Percentiles rank a stretch among this genome's conserved stretches.
phyloP scores from a whole-genome alignment of 2,329 filamentous ascomycete genomes.

The Metarhizium album region DNA sequence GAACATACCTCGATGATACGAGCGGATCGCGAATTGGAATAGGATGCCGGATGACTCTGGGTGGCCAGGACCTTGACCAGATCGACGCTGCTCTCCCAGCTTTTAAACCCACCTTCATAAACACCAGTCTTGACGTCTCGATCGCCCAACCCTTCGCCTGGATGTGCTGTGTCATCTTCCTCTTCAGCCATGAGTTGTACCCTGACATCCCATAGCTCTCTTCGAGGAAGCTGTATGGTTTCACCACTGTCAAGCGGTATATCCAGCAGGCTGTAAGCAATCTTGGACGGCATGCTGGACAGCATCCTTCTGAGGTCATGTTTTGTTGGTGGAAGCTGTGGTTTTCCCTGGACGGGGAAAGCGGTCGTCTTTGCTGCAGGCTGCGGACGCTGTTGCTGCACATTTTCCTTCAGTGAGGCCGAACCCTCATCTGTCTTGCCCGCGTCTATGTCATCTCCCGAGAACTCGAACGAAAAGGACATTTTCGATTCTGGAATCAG shows the following conservation, averaged over 20 bases:
- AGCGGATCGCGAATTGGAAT: constrained; percentile 24
- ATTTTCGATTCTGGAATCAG: constrained; percentile 13
- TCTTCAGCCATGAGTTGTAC: constrained; percentile 72
- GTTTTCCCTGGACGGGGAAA: constrained; percentile 52
- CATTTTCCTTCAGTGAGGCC: constrained; percentile 7
- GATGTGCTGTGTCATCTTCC: constrained; percentile 29
- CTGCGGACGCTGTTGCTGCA: constrained; percentile 11
- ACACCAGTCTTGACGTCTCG: constrained; percentile 72
- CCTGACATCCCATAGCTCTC: constrained; percentile 72
- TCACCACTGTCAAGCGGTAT: constrained; percentile 47
- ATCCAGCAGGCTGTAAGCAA: constrained; percentile 54
- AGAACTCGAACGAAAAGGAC: constrained; percentile 51
- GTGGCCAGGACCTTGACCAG: constrained; percentile 56
- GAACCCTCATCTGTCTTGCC: constrained; percentile 1
- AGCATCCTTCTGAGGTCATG: constrained; percentile 43
- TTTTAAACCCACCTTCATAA: constrained; percentile 83
- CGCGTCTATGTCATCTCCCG: constrained; percentile 53
- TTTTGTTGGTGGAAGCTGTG: constrained; percentile 42
- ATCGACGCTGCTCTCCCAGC: constrained; percentile 79
- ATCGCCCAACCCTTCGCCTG: constrained; percentile 42
- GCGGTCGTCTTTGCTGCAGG: constrained; percentile 28
- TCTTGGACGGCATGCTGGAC: constrained; percentile 57
- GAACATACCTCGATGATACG: constrained; percentile 43
- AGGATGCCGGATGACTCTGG: constrained; percentile 24
- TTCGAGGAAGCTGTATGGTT: constrained; percentile 50